Base-by-base conservation (phyloP, 352 stramenopile species). In the Phytopythium delawarense region DNA sequence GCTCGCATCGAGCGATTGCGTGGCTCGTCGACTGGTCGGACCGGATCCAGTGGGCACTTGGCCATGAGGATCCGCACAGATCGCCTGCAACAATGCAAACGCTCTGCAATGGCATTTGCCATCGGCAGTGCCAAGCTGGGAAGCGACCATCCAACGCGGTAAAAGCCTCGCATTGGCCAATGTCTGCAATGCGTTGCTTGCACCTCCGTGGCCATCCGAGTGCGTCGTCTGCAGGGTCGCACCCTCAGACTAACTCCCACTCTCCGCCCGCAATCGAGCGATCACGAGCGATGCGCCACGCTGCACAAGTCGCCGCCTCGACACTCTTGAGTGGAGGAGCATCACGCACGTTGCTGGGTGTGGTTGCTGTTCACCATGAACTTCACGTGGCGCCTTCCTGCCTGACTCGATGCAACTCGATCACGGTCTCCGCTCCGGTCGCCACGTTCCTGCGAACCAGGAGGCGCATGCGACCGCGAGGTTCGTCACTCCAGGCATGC, bases 211-310 rank as follows among this genome's bases (percentile, higher is more conserved):
- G 11, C 37, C 7, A 13, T 42, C 8, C 37, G 25, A 42, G 37
- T 15, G 11, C 8, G 37, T 15, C 37, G 37, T 42, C 37, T 42
- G 37, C 37, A 42, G 37, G 13, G 13, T 16, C 7, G 37, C 7
- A 42, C 12, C 37, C 13, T 42, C 37, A 15, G 37, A 16, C 37
- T 1, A 13, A 1, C 37, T 42, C 37, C 37, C 12, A 42, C 37
- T 42, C 21, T 53, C 21, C 23, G 12, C 21, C 46, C 46, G 46
- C 46, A 53, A 53, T 23, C 46, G 46, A n/a, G 46, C 46, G 46
- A 53, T 13, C 21, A 23, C 46, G 34, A 53, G 34, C 46, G 46
- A 21, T 23, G 46, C 18, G 20, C 15, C 13, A 8, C 9, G 5
- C 18, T 50, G 44, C 15, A 28, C 44, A 28, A n/a, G n/a, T n/a